phyloP scores from a whole-genome alignment of 805 yeast species.

The Candida ficus region DNA sequence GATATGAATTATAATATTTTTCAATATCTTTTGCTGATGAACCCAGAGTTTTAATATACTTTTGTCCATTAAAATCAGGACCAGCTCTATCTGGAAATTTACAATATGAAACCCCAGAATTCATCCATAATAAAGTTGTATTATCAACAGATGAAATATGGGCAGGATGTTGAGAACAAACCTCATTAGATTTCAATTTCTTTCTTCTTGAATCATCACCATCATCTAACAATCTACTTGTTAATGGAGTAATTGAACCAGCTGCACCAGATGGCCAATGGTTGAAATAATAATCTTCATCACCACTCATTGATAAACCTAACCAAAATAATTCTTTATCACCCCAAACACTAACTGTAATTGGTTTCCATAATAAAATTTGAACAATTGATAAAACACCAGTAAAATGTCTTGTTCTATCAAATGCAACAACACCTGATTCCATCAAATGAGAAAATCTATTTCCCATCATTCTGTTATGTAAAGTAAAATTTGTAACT shows the following conservation, averaged over 20 bases:
- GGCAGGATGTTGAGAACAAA: slow-evolving; percentile 59
- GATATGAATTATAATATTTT: slow-evolving; percentile 30
- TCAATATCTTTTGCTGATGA: slow-evolving; percentile 22
- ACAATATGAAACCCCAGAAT: slow-evolving; percentile 53
- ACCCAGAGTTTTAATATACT: slow-evolving; percentile 12
- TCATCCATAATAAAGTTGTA: slow-evolving; percentile 49
- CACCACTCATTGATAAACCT: slow-evolving; percentile 50
- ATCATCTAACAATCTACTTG: slow-evolving; percentile 13
- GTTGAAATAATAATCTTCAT: slow-evolving; percentile 49
- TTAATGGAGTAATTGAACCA: slow-evolving; percentile 36
- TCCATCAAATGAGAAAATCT: slow-evolving; percentile 39
- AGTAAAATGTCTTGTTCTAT: slow-evolving; percentile 43
- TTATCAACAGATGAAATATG: slow-evolving; percentile 47
- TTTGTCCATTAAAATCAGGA: slow-evolving; percentile 26
- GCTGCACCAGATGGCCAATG: slow-evolving; percentile 49
- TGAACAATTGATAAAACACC: slow-evolving; percentile 40
- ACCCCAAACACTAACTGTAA: slow-evolving; percentile 51
- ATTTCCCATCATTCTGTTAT: slow-evolving; percentile 34
- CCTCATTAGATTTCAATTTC: slow-evolving; percentile 30
- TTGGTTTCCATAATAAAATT: slow-evolving; percentile 35
- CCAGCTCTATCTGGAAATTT: slow-evolving; percentile 27
- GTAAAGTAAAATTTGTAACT: slow-evolving; percentile 30
- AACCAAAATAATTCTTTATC: slow-evolving; percentile 68
- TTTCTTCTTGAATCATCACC: slow-evolving; percentile 13
- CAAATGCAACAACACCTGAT: slow-evolving; percentile 40